These are phyloP conservation scores for Russula emetica DNA, from an alignment of 768 basidiomycete genomes.

Conservation along the genomic window DNA sequence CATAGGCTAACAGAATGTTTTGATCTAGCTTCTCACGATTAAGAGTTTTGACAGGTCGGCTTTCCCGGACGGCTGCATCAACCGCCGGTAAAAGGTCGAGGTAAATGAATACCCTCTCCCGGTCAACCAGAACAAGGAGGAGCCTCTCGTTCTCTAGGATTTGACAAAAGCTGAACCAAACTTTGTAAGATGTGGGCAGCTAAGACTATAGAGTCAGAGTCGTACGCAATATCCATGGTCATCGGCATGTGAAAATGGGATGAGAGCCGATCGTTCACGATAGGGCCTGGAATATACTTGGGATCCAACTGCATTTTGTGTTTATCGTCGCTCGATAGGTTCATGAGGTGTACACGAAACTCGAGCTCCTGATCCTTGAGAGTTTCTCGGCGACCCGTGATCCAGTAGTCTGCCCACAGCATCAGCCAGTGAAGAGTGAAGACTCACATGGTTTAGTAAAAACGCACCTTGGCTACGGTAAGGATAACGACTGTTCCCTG, in stretches of 20 bases:
- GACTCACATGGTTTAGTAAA: neutral
- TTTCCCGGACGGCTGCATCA: neutral
- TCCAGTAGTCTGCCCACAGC: slow-evolving; percentile 6
- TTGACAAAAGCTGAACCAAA: slow-evolving; percentile 12
- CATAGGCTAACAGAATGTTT: slow-evolving; percentile 45
- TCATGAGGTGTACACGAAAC: slow-evolving; percentile 5
- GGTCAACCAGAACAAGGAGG: slow-evolving; percentile 17
- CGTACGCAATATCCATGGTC: slow-evolving; percentile 9
- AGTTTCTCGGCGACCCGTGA: slow-evolving; percentile 13
- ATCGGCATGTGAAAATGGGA: slow-evolving; percentile 8
- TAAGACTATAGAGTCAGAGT: neutral
- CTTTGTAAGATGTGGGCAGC: neutral
- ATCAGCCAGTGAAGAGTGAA: neutral
- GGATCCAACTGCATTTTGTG: slow-evolving; percentile 17
- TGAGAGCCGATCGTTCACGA: neutral
- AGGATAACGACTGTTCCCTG: neutral
- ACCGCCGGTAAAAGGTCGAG: slow-evolving; percentile 12
- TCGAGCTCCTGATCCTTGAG: neutral
- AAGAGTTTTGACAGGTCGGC: slow-evolving; percentile 29
- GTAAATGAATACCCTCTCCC: slow-evolving; percentile 11
- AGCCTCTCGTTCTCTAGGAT: slow-evolving; percentile 21
- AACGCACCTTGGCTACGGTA: slow-evolving; percentile 1
- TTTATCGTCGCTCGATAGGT: slow-evolving; percentile 18
- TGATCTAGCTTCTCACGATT: slow-evolving; percentile 46
- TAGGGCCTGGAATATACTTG: slow-evolving; percentile 16